A percentile compares a stretch with the other conserved stretches of the same genome.
Evolutionary conservation across 345 rosid species (phyloP).

Genomic region (Zanthoxylum bungeanum): DNA sequence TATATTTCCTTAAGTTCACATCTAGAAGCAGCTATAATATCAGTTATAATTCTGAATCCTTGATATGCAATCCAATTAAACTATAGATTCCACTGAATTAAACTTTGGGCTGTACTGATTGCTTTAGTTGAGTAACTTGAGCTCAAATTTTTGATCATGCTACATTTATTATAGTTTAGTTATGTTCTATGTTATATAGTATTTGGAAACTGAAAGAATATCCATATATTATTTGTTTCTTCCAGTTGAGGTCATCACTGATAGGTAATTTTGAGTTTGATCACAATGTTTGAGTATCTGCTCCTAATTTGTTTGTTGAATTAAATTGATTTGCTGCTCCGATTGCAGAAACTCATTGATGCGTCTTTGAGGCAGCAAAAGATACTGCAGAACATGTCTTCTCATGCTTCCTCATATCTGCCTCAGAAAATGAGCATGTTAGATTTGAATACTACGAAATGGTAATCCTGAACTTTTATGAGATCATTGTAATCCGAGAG

Average conservation of each 20-base stretch:
- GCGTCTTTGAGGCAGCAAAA: constrained; percentile 68
- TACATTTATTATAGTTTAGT: background rate
- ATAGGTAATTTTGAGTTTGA: background rate
- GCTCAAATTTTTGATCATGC: background rate
- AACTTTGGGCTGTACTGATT: background rate
- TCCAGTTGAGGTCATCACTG: background rate
- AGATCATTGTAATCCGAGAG: background rate
- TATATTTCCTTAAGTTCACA: background rate
- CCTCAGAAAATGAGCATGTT: constrained; percentile 39
- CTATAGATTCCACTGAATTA: background rate
- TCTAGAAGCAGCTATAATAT: background rate
- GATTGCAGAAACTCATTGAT: constrained; percentile 66
- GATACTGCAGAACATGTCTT: constrained; percentile 65
- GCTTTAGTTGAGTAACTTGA: constrained; percentile 2
- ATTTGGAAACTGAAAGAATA: background rate
- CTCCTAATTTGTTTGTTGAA: background rate
- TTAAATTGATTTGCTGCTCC: background rate
- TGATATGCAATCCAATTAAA: background rate
- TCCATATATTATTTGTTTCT: background rate
- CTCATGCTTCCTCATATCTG: constrained; percentile 43
- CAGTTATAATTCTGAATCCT: background rate
- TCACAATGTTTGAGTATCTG: background rate
- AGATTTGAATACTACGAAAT: constrained; percentile 41
- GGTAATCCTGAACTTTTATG: constrained; percentile 27
- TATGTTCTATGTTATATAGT: background rate